Base-by-base conservation (phyloP, 106 monocot genomes). In the Gastrodia elata region DNA sequence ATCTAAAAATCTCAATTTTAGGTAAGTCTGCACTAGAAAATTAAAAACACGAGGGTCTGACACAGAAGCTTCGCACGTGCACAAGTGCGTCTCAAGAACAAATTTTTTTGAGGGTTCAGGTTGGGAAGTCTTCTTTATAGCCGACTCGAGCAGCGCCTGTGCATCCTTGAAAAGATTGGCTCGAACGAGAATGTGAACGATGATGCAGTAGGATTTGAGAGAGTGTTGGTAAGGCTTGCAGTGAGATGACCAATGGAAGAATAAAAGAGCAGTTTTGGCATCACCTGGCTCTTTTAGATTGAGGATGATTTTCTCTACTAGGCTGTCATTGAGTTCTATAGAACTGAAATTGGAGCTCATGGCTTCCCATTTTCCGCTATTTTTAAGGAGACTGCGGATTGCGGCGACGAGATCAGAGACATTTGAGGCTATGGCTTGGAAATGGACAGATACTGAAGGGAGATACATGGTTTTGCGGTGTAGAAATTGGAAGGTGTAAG, bases 11-110 rank as follows among this genome's bases (percentile, higher is more conserved):
- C 79, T 73, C 78, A 83, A 11, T 69, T 82, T 90, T 16, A 84
- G 37, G 68, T 79, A 93, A 14, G 79, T 65, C 68, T 84, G 80
- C 10, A 91, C 67, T 11, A 97, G 55, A 26, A 93, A 72, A 75
- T 97, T 88, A 67, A 90, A 88, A n/a, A 84, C 88, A 13, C 80
- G 75, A 59, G 82, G 86, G 24, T 80, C 77, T 14, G 89, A 72
- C 26, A 74, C 68, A 15, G 65, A 43, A 5, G 56, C 38, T 58
- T 80, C 90, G 56, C 81, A 78, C 8, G 84, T 85, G 71, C 38
- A 25, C 44, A 82, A 33, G 43, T 88, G 77, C 27, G 68, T 76
- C 34, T 84, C 83, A 0, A 56, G 72, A 1, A 87, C 27, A 8
- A 25, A 30, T 38, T 74, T 76, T 28, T 39, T 56, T 14, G 44